A percentile compares a stretch with the other conserved stretches of the same genome.
Evolutionary conservation across 2,329 filamentous ascomycete genomes (phyloP).

Genomic region (Neofusicoccum laricinum): DNA sequence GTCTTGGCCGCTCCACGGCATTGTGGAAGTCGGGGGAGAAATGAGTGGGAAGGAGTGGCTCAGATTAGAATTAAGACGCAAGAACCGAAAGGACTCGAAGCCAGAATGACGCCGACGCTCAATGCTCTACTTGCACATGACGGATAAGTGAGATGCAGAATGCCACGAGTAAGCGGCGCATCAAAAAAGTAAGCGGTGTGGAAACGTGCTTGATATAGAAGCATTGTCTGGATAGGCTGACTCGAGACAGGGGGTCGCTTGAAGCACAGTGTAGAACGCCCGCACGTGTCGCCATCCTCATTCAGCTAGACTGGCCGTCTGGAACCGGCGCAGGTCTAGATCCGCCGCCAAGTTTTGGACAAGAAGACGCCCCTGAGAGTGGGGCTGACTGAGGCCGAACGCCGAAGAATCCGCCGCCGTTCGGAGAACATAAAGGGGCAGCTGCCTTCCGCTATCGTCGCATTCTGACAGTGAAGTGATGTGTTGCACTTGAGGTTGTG

Average conservation of each 20-base stretch:
- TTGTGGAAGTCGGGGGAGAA: background rate
- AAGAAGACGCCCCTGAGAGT: background rate
- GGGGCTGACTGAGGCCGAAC: background rate
- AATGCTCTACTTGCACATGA: background rate
- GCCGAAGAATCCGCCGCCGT: background rate
- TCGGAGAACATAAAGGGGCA: background rate
- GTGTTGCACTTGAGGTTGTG: background rate
- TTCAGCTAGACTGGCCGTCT: background rate
- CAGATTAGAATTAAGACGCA: background rate
- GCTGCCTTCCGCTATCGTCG: background rate
- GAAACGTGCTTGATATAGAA: background rate
- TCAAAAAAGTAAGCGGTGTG: background rate
- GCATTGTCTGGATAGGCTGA: background rate
- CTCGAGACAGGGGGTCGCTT: slow-evolving; percentile 1
- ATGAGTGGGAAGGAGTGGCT: background rate
- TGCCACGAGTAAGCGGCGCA: background rate
- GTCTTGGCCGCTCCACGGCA: slow-evolving; percentile 3
- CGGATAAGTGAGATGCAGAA: background rate
- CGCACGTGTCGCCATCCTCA: background rate
- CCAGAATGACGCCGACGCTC: background rate
- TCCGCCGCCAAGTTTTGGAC: background rate
- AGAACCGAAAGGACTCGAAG: background rate
- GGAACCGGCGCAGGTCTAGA: background rate
- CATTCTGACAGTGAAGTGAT: background rate
- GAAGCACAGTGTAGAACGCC: background rate